Conservation (phyloP, 2,329 filamentous ascomycete genomes). For the Reticulascus tulasneorum region DNA sequence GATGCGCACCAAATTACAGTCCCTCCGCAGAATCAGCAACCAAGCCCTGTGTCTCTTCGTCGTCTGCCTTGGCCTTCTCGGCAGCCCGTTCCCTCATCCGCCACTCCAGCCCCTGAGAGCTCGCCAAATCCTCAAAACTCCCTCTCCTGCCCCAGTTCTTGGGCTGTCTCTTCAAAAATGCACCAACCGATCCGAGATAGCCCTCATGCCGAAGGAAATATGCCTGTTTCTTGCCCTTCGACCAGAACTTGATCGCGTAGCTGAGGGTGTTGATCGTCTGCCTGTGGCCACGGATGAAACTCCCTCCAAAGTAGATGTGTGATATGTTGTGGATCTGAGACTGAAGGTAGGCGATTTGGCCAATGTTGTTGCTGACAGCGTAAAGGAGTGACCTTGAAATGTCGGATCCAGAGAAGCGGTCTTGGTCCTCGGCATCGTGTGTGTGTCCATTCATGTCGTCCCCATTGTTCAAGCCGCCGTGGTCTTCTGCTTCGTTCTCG, state of each 20-base stretch:
- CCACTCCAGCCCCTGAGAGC: too few relatives aligned
- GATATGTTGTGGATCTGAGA: conserved; percentile 88
- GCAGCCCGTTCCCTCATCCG: too few relatives aligned
- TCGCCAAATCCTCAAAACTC: conserved; percentile 71
- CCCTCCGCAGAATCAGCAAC: too few relatives aligned
- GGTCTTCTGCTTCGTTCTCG: conserved; percentile 74
- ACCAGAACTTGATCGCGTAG: conserved; percentile 98
- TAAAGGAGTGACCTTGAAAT: conserved; percentile 89
- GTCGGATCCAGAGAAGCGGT: conserved; percentile 73
- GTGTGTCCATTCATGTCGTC: conserved; percentile 31
- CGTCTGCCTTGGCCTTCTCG: too few relatives aligned
- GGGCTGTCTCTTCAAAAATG: conserved; percentile 88
- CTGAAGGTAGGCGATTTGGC: conserved; percentile 96
- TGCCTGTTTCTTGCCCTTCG: conserved; percentile 86
- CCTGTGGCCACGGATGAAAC: conserved; percentile 91
- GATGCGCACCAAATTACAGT: too few relatives aligned
- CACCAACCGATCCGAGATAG: conserved; percentile 89
- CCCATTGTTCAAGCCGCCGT: conserved; percentile 52
- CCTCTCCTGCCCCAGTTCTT: conserved; percentile 84
- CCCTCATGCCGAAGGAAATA: conserved; percentile 96
- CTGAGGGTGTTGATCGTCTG: conserved; percentile 98
- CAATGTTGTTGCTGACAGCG: conserved; percentile 96
- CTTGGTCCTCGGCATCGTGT: conserved; percentile 17
- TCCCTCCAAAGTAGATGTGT: conserved; percentile 96
- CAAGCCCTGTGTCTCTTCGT: too few relatives aligned